Conservation (phyloP, 2,329 filamentous ascomycete genomes). For the Geosmithia morbida region DNA sequence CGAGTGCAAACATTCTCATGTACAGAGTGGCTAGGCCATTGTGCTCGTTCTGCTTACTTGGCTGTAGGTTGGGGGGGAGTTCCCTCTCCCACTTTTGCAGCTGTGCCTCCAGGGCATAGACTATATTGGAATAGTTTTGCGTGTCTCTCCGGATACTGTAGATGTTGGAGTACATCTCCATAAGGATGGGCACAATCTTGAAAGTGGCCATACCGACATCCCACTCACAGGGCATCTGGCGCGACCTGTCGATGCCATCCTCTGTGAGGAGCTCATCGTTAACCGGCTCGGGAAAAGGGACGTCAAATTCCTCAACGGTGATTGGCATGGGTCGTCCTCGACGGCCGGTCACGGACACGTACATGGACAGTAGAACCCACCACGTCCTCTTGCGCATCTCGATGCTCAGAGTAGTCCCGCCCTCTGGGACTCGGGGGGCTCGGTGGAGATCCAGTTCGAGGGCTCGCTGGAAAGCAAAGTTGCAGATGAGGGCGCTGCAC, state of each 20-base stretch:
- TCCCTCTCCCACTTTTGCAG: slow-evolving; percentile 47
- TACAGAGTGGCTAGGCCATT: slow-evolving; percentile 39
- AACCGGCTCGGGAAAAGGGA: slow-evolving; percentile 58
- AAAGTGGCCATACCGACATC: slow-evolving; percentile 51
- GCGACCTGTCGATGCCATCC: slow-evolving; percentile 29
- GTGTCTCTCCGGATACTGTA: slow-evolving; percentile 54
- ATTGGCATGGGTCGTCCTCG: slow-evolving; percentile 67
- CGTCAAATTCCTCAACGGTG: slow-evolving; percentile 60
- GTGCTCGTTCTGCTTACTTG: slow-evolving; percentile 21
- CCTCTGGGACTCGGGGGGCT: slow-evolving; percentile 37
- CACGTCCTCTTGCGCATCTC: slow-evolving; percentile 68
- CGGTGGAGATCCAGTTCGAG: slow-evolving; percentile 66
- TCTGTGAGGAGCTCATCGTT: slow-evolving; percentile 58
- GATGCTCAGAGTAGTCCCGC: slow-evolving; percentile 42
- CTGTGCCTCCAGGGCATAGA: slow-evolving; percentile 52
- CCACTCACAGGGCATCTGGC: slow-evolving; percentile 26
- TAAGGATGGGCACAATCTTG: slow-evolving; percentile 49
- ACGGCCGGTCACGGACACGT: slow-evolving; percentile 57
- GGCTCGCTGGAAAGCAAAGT: slow-evolving; percentile 50
- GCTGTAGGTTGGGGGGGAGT: slow-evolving; percentile 45
- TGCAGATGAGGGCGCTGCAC: slow-evolving; percentile 54
- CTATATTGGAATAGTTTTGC: slow-evolving; percentile 45
- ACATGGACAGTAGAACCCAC: slow-evolving; percentile 55
- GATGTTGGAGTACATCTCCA: slow-evolving; percentile 65
- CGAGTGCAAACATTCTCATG: slow-evolving; percentile 35